A percentile compares a stretch with the other conserved stretches of the same genome.
phyloP scores from a whole-genome alignment of 1,139 yeast species.

The Debaryomyces coudertii region DNA sequence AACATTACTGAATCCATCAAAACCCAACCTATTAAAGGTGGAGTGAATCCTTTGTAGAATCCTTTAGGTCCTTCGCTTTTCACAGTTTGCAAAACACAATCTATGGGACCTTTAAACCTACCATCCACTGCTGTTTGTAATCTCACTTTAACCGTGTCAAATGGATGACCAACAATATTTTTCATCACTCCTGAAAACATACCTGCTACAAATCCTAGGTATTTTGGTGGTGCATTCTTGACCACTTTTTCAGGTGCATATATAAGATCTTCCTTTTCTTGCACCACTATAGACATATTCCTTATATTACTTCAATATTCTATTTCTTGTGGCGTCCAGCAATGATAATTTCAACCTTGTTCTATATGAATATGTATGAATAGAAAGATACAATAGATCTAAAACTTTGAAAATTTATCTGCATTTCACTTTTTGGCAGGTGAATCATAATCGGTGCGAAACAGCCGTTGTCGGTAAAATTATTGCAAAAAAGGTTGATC shows the following conservation, averaged over 20 bases:
- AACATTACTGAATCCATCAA: constrained; percentile 89
- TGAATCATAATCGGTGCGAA: constrained; percentile 3
- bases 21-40: constrained; percentile 93
- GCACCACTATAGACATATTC: constrained; percentile 33
- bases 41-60: constrained; percentile 86
- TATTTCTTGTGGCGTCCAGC: neutral
- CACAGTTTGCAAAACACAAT: constrained; percentile 74
- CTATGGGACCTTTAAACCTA: constrained; percentile 78
- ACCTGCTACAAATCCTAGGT: constrained; percentile 85
- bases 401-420: constrained; percentile 5
- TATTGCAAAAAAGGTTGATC: neutral
- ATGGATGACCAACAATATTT: constrained; percentile 91
- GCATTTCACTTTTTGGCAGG: constrained; percentile 1
- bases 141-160: constrained; percentile 87
- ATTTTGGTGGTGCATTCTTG: constrained; percentile 47
- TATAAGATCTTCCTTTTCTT: constrained; percentile 32
- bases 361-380: neutral
- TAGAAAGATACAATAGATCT: neutral
- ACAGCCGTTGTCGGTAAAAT: constrained; percentile 8
- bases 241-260: neutral
- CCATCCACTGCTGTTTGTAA: constrained; percentile 78
- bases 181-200: constrained; percentile 85
- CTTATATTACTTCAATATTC: neutral
- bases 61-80: constrained; percentile 76
- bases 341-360: neutral